Evolutionary conservation across 768 basidiomycete genomes (phyloP).

Genomic region (Amanita exitialis): DNA sequence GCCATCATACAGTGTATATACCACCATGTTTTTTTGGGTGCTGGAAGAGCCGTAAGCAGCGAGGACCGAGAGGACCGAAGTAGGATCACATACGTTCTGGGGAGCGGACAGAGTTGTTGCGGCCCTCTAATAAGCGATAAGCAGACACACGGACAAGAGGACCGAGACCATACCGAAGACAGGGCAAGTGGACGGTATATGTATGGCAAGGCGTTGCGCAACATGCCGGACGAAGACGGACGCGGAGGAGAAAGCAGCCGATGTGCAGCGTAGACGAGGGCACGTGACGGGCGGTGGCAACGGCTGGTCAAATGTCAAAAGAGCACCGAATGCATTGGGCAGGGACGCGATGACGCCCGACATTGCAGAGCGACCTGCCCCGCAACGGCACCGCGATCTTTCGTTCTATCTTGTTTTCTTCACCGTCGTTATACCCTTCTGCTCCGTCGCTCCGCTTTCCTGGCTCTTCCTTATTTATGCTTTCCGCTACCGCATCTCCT

Average conservation of each 20-base stretch:
- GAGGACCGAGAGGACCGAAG: constrained; percentile 8
- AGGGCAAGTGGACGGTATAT: constrained; percentile 42
- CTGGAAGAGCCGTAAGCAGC: constrained; percentile 26
- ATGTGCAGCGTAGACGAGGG: not conserved
- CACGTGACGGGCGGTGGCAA: constrained; percentile 1
- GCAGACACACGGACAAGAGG: not conserved
- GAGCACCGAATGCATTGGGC: not conserved
- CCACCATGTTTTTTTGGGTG: constrained; percentile 86
- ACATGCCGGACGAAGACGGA: constrained; percentile 35
- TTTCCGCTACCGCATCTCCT: constrained; percentile 31
- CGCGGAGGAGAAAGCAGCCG: not conserved
- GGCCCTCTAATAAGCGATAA: constrained; percentile 33
- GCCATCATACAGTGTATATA: constrained; percentile 67
- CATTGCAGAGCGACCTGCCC: constrained; percentile 28
- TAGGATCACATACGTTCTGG: constrained; percentile 42
- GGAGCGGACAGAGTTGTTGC: constrained; percentile 67
- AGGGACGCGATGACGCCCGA: constrained; percentile 18
- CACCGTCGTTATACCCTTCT: constrained; percentile 49
- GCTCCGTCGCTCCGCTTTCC: constrained; percentile 50
- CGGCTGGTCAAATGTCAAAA: not conserved
- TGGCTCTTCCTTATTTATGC: constrained; percentile 55
- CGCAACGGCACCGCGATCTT: constrained; percentile 25
- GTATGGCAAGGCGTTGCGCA: constrained; percentile 54
- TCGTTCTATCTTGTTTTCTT: constrained; percentile 55
- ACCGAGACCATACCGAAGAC: constrained; percentile 37